Evolutionary conservation across 805 yeast species (phyloP), one percentile per base, ranked within the genome.

Genomic region (Wickerhamomyces bisporus): DNA sequence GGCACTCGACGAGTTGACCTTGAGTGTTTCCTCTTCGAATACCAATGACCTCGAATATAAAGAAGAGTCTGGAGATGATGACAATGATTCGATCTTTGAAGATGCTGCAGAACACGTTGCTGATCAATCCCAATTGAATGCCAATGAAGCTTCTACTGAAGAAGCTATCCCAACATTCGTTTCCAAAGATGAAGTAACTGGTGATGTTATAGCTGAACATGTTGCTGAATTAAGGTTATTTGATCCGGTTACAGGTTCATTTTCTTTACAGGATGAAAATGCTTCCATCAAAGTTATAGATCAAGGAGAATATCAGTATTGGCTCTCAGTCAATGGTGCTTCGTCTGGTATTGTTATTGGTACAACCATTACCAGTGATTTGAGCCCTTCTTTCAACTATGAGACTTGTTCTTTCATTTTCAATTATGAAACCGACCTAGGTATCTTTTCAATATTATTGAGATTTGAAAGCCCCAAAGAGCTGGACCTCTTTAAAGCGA

Each of bases 331-430:
- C 8, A 51, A 55, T 10, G 54, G 59, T 5, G 40, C 52, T 1
- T 42, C 50, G 5, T 48, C 48, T 2, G 49, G 53, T 5, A 47
- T 48, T 6, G 43, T 56, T 3, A 38, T 77, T 5, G 74, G 72
- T 2, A 57, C 69, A 5, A 55, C 54, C 4, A 55, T 82, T 17
- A 54, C 65, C 10, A 68, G 74, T 11, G 68, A 70, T 21, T 62
- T 86, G 60, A 79, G 73, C 51, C 86, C 93, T 2, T 67, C 73
- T n/a, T 80, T 85, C 54, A 77, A 80, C 52, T 70, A 66, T 43
- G 77, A 71, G 11, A 62, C 71, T 24, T 46, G 58, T 12, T 70
- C 85, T 1, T 82, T 87, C 47, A 71, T 82, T 12, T 87, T 86
- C 70, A 82, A 84, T 55, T 69, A 74, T 44, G 34, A 43, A 26